Percentiles rank a stretch among this genome's conserved stretches.
These are phyloP conservation scores for Setomelanomma holmii DNA, from an alignment of 2,329 filamentous ascomycete genomes.

Conservation along the genomic window DNA sequence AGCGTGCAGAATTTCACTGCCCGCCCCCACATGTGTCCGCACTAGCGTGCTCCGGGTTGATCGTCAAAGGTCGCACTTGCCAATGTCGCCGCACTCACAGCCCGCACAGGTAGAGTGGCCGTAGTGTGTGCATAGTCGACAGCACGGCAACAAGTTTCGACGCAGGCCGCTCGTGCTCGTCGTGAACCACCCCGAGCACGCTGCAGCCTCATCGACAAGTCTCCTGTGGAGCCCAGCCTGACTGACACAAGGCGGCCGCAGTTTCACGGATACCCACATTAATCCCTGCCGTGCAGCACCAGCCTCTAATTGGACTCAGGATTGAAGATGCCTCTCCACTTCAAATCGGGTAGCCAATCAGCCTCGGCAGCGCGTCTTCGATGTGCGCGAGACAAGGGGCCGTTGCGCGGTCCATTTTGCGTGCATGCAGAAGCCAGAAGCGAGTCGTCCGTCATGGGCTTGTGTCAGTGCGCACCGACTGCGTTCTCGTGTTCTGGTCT, in stretches of 20 bases:
- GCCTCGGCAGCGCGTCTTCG: conserved; percentile 4
- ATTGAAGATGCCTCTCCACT: neutral
- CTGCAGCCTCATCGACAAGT: neutral
- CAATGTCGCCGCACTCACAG: neutral
- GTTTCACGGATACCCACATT: conserved; percentile 8
- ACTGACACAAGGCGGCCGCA: neutral
- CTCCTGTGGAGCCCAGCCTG: neutral
- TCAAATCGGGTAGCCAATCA: conserved; percentile 13
- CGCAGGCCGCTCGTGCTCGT: too few species aligned
- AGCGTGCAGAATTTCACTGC: neutral
- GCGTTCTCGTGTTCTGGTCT: conserved; percentile 37
- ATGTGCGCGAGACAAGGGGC: conserved; percentile 10
- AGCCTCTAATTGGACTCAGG: neutral
- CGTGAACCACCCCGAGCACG: neutral
- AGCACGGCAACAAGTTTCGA: too few species aligned
- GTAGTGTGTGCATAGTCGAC: too few species aligned
- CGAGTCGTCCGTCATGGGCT: conserved; percentile 11
- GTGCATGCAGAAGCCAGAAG: conserved; percentile 7
- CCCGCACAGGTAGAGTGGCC: too few species aligned
- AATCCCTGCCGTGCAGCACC: neutral
- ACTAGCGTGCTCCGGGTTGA: conserved; percentile 3
- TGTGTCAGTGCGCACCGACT: conserved; percentile 21
- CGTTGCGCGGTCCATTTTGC: conserved; percentile 24
- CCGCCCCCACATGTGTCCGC: conserved; percentile 1
- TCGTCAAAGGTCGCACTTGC: neutral